Evolutionary conservation across 176 grass and related monocot species (phyloP).

Genomic region (Triticum turgidum): DNA sequence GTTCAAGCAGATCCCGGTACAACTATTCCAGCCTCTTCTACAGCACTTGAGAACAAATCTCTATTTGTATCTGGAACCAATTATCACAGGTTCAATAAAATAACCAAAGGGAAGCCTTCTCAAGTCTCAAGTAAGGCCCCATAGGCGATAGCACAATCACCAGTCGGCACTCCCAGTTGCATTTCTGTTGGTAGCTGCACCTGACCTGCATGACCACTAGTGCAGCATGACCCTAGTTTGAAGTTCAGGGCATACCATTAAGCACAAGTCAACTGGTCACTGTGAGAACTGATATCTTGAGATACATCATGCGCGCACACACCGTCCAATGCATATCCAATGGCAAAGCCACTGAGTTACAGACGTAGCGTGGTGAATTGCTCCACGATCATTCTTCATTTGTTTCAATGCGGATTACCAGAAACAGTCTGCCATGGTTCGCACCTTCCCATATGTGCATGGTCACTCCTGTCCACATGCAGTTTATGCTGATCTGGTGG

Average conservation of each 20-base stretch:
- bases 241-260: background rate
- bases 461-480: background rate
- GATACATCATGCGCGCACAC: background rate
- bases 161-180: background rate
- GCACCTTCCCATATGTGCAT: background rate
- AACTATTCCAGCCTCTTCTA: background rate
- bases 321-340: background rate
- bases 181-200: background rate
- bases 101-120: background rate
- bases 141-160: background rate
- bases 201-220: background rate
- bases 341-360: background rate
- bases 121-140: background rate
- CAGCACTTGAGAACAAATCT: background rate
- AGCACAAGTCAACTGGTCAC: background rate
- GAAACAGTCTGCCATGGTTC: conserved; percentile 5
- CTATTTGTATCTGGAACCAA: background rate
- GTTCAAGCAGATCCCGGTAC: background rate
- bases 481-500: conserved; percentile 9
- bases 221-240: background rate
- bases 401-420: conserved; percentile 5
- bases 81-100: background rate
- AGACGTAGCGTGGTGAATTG: background rate
- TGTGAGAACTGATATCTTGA: background rate
- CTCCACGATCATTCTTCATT: background rate